Percentiles rank a stretch among this genome's conserved stretches.
These are phyloP conservation scores for Cyclotella choctawhatcheeana DNA, from an alignment of 108 stramenopile genomes.

Conservation along the genomic window DNA sequence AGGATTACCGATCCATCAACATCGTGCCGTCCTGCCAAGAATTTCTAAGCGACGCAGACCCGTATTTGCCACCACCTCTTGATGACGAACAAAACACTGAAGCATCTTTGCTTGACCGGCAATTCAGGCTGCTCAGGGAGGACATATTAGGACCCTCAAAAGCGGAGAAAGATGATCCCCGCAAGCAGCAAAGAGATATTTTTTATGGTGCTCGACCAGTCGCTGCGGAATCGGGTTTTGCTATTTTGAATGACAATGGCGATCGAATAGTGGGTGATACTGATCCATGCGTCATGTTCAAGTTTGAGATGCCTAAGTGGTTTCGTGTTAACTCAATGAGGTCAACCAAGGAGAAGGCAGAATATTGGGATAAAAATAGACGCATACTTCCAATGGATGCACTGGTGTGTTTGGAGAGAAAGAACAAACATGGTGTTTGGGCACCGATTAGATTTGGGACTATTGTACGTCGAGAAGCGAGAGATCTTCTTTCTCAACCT, in stretches of 20 bases:
- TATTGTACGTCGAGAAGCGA: constrained; percentile 12
- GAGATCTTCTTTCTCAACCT: constrained; percentile 6
- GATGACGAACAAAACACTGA: constrained; percentile 8
- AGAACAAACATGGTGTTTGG: constrained; percentile 12
- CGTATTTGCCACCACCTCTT: constrained; percentile 17
- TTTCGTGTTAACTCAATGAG: constrained; percentile 24
- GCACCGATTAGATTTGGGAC: constrained; percentile 16
- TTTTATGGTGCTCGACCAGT: constrained; percentile 12
- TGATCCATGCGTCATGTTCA: constrained; percentile 26
- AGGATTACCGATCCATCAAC: constrained; percentile 18
- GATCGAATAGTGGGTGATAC: constrained; percentile 3
- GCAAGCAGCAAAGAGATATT: constrained; percentile 27
- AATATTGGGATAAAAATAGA: constrained; percentile 21
- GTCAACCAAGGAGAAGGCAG: neutral
- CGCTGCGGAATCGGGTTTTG: constrained; percentile 17
- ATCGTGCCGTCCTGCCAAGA: constrained; percentile 23
- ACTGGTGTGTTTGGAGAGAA: constrained; percentile 18
- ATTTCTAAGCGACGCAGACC: constrained; percentile 14
- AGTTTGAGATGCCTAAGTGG: constrained; percentile 15
- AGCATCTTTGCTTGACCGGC: constrained; percentile 15
- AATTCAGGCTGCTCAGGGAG: constrained; percentile 17
- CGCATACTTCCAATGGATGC: constrained; percentile 19
- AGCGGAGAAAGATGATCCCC: constrained; percentile 17
- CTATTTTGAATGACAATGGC: neutral
- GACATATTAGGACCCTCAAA: constrained; percentile 20